Percentiles rank a stretch among this genome's conserved stretches.
These are phyloP conservation scores for Backusella westeae DNA, from an alignment of 192 early-diverging fungal genomes.

Conservation along the genomic window DNA sequence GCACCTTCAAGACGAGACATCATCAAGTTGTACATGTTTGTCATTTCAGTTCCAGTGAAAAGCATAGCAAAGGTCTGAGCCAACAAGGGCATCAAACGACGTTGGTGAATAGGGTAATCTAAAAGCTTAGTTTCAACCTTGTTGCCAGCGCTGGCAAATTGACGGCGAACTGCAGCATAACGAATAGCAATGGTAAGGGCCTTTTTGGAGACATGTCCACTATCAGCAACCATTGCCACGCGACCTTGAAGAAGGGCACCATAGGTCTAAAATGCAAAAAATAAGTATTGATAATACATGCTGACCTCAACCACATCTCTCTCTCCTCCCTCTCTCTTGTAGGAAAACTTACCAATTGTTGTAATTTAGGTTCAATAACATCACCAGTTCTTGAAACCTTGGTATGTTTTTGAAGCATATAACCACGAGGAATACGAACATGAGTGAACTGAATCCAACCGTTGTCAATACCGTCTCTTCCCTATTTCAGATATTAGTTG, in stretches of 20 bases:
- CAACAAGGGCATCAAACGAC: conserved; percentile 89
- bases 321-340: neutral
- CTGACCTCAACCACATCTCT: neutral
- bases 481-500: neutral
- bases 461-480: conserved; percentile 87
- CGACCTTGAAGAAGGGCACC: conserved; percentile 87
- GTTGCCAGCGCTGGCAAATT: conserved; percentile 67
- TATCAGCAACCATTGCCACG: conserved; percentile 81
- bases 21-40: conserved; percentile 71
- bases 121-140: conserved; percentile 84
- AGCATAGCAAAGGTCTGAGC: conserved; percentile 89
- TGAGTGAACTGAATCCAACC: conserved; percentile 93
- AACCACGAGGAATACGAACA: conserved; percentile 83
- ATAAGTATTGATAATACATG: neutral
- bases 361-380: conserved; percentile 80
- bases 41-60: conserved; percentile 86
- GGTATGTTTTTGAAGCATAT: conserved; percentile 95
- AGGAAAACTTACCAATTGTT: conserved; percentile 55
- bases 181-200: conserved; percentile 89
- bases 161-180: conserved; percentile 89
- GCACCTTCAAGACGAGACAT: conserved; percentile 74
- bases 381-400: conserved; percentile 77
- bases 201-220: conserved; percentile 84
- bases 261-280: conserved; percentile 50
- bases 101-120: conserved; percentile 93